Percentiles rank a stretch among this genome's conserved stretches.
phyloP scores from a whole-genome alignment of 1,139 yeast genomes.

The Blastobotrys buckinghamii region DNA sequence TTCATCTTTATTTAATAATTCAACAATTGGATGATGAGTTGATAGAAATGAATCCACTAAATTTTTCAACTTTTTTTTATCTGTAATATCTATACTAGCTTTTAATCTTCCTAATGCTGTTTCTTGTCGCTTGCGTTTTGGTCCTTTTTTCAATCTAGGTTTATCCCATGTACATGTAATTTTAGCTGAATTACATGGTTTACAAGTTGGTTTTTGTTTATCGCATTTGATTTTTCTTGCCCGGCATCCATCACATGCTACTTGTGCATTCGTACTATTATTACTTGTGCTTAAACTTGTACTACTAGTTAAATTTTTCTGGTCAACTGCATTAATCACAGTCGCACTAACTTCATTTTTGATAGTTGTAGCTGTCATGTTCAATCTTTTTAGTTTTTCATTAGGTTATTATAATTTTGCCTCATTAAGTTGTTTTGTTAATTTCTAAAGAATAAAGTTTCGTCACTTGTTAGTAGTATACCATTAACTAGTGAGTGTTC shows the following conservation, averaged over 20 bases:
- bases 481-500: too few species aligned
- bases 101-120: constrained; percentile 16
- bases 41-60: constrained; percentile 14
- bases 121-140: constrained; percentile 15
- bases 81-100: neutral
- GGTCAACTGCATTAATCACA: too few species aligned
- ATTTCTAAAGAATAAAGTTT: too few species aligned
- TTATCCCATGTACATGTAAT: constrained; percentile 14
- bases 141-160: constrained; percentile 15
- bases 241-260: constrained; percentile 22
- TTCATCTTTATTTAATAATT: constrained; percentile 12
- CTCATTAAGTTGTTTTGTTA: too few species aligned
- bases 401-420: too few species aligned
- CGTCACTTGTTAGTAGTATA: too few species aligned
- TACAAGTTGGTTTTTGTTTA: constrained; percentile 15
- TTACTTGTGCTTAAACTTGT: too few species aligned
- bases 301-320: too few species aligned
- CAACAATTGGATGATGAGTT: constrained; percentile 16
- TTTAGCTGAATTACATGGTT: constrained; percentile 12
- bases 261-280: too few species aligned
- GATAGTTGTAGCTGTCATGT: too few species aligned
- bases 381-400: too few species aligned
- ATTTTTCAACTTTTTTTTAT: neutral
- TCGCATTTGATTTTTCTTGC: constrained; percentile 20
- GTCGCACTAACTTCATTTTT: too few species aligned